Percentiles rank a stretch among this genome's conserved stretches.
Evolutionary conservation across 106 monocot genomes (phyloP).

Genomic region (Apostasia shenzhenica): DNA sequence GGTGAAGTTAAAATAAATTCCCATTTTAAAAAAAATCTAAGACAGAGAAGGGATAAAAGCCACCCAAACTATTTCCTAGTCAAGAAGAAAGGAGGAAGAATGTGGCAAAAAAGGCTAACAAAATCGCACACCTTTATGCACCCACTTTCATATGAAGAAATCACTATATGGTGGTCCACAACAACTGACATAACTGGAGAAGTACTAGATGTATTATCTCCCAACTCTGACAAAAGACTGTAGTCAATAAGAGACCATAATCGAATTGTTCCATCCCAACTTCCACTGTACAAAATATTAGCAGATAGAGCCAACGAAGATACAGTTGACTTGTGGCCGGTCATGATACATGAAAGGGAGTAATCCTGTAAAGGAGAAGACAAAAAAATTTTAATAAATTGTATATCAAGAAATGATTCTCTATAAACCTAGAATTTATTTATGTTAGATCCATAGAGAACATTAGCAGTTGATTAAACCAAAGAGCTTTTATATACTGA

Average conservation of each 20-base stretch:
- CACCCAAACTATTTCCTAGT: too few species aligned
- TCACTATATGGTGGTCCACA: slow-evolving; percentile 21
- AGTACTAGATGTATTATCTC: slow-evolving; percentile 28
- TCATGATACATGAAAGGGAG: slow-evolving; percentile 64
- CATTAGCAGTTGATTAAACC: too few species aligned
- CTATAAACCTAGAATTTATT: too few species aligned
- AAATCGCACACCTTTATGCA: slow-evolving; percentile 52
- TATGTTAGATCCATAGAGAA: too few species aligned
- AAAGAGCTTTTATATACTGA: too few species aligned
- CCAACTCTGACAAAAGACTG: slow-evolving; percentile 52
- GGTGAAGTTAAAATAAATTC: too few species aligned
- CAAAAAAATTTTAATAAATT: not conserved
- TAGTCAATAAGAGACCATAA: slow-evolving; percentile 87
- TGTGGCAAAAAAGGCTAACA: slow-evolving; percentile 3
- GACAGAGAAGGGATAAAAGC: too few species aligned
- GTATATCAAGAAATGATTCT: not conserved
- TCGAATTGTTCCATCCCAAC: slow-evolving; percentile 92
- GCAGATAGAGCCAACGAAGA: slow-evolving; percentile 56
- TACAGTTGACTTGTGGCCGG: slow-evolving; percentile 80
- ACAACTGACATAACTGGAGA: slow-evolving; percentile 69
- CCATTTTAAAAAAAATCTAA: too few species aligned
- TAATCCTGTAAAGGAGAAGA: slow-evolving; percentile 43
- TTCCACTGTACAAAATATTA: slow-evolving; percentile 90
- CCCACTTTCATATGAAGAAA: slow-evolving; percentile 78
- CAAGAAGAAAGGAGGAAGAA: not conserved